Evolutionary conservation across 345 rosid species (phyloP).

Genomic region (Abelmoschus esculentus): DNA sequence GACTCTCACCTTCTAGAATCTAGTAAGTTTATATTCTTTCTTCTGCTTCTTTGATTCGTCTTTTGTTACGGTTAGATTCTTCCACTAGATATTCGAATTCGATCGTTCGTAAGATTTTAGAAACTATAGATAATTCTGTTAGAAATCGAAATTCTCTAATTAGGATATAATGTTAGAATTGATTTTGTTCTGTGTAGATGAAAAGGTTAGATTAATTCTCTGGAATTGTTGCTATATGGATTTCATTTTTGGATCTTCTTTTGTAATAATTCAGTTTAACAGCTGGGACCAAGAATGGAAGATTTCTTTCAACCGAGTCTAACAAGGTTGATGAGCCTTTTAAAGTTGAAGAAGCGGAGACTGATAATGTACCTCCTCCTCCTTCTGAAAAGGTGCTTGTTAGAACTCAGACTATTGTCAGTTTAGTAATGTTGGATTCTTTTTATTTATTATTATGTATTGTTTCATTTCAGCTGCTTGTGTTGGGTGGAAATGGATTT

Average conservation of each 20-base stretch:
- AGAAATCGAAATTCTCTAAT: not conserved
- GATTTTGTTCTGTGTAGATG: not conserved
- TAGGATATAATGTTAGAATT: not conserved
- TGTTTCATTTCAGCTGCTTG: constrained; percentile 59
- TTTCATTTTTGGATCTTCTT: constrained; percentile 11
- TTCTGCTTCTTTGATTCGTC: not conserved
- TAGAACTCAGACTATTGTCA: not conserved
- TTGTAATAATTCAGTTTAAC: constrained; percentile 28
- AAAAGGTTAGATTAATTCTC: not conserved
- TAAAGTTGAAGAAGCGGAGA: constrained; percentile 87
- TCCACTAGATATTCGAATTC: not conserved
- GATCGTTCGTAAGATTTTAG: not conserved
- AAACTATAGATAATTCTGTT: not conserved
- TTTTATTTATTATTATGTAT: not conserved
- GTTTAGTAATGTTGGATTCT: not conserved
- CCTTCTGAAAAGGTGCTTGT: constrained; percentile 54
- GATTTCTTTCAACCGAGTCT: constrained; percentile 61
- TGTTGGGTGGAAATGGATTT: constrained; percentile 96
- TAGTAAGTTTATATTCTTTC: constrained; percentile 22
- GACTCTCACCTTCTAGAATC: constrained; percentile 24
- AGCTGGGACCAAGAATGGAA: constrained; percentile 30
- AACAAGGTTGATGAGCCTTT: constrained; percentile 69
- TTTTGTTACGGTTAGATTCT: not conserved
- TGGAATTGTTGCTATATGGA: not conserved
- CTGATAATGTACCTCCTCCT: constrained; percentile 71